Conservation (phyloP, 192 early-diverging fungal genomes). For the Dispira parvispora region DNA sequence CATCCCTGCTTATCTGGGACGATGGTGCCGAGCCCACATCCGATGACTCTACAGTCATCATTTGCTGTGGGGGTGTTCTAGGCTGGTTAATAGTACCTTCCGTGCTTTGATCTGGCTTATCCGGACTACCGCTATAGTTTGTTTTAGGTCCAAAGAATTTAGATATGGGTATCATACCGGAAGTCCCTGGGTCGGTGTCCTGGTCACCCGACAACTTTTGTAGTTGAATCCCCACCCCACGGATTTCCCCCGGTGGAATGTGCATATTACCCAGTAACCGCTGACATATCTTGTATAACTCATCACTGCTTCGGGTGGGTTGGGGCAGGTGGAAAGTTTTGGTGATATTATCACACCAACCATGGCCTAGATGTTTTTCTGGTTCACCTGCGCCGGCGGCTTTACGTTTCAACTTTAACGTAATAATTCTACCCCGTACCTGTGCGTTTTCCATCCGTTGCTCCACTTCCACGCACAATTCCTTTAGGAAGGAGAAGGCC, state of each 20-base stretch:
- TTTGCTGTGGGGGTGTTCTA: background rate
- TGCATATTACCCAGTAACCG: slow-evolving; percentile 22
- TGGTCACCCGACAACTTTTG: slow-evolving; percentile 19
- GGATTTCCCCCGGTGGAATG: slow-evolving; percentile 23
- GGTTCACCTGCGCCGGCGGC: slow-evolving; percentile 29
- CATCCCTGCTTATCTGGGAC: slow-evolving; percentile 2
- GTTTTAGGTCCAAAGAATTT: background rate
- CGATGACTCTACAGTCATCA: background rate
- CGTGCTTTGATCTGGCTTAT: background rate
- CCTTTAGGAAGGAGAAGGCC: slow-evolving; percentile 45
- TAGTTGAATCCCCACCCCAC: slow-evolving; percentile 37
- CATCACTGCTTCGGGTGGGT: slow-evolving; percentile 28
- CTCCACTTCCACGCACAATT: slow-evolving; percentile 23
- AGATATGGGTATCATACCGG: background rate
- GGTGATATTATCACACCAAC: slow-evolving; percentile 39
- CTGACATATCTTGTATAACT: slow-evolving; percentile 20
- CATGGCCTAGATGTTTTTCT: slow-evolving; percentile 46
- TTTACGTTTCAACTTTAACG: slow-evolving; percentile 47
- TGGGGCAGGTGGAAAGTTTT: slow-evolving; percentile 28
- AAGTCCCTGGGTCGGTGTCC: background rate
- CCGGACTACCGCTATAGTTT: background rate
- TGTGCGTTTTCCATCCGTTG: slow-evolving; percentile 39
- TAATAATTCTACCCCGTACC: slow-evolving; percentile 38
- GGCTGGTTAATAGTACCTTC: background rate
- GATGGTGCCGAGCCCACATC: background rate